Evolutionary conservation across 2,329 filamentous ascomycete species (phyloP), one percentile per base, ranked within the genome.

Genomic region (Trichoderma pleuroti): DNA sequence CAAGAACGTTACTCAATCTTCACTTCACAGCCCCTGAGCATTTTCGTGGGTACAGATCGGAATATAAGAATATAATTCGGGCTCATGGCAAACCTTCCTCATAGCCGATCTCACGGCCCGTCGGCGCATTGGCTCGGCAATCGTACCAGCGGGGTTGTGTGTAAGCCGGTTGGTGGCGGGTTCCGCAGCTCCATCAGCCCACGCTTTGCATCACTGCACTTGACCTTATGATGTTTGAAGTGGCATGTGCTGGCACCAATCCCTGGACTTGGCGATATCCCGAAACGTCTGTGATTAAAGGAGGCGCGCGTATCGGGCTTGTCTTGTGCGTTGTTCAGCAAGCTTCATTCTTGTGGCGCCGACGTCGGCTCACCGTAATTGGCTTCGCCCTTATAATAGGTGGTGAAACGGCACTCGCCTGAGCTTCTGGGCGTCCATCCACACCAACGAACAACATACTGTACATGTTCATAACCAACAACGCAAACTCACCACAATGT

Each of bases 401-500:
- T 6, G 10, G n/a, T n/a, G 24, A 34, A 28, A n/a, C 18, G 11
- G 65, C 26, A 42, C 36, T 59, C 21, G 14, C 56, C 26, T 18
- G 7, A 52, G 21, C 56, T 61, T 26, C 21, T 61, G 30, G 9
- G 32, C n/a, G n/a, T 28, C 10, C 12, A 56, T 21, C 18, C 36
- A 21, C 36, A 21, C 56, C 63, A 30, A 52, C 14, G 24, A 34
- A 42, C 63, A 57, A 21, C 63, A 49, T 52, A 14, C 46, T 52
- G 21, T 24, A 52, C n/a, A 52, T 12, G 46, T 24, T 14, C 46
- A 52, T 24, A 52, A 24, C 46, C 11, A 52, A 5, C 46, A 5
- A 14, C 39, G 9, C 39, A 26, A 54, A 62, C 4, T 56, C 60
- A 18, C 11, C 72, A 73, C 24, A 30, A 94, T 94, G 92, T 94